Evolutionary conservation across 805 yeast species (phyloP), one percentile per base, ranked within the genome.

Genomic region (Candida boleticola): DNA sequence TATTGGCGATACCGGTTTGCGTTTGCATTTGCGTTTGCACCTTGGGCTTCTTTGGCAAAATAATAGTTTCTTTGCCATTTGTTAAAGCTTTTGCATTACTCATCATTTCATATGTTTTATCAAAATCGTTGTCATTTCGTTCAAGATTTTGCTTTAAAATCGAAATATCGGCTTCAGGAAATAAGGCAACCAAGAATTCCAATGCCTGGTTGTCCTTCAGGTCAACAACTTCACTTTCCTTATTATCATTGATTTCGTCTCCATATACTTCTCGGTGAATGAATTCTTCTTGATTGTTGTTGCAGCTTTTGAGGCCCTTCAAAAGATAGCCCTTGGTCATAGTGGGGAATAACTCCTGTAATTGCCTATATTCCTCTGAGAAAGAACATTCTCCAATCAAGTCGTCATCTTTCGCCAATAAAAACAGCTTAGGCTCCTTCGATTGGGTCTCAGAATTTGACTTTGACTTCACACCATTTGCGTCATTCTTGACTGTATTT

Each of bases 81-180:
- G 27, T 29, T 25, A 21, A 5, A 32, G 43, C n/a, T 34, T 36
- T 32, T 26, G 61, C 52, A 49, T 51, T 55, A 7, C 65, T 41
- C 7, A 66, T 43, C 1, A 54, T 49, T 27, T 66, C 71, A 1
- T 54, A 42, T 1, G 70, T 52, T 5, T 49, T 51, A 13, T 60
- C 67, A 7, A 62, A 3, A 43, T 71, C 60, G 1, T 64, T 61
- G 4, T 60, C 46, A 29, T 60, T 48, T 2, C 58, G 60, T 19
- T 56, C 48, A 14, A 68, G 58, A 3, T 58, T 57, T 1, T 52
- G 45, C 3, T 58, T 47, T 5, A 79, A 55, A 5, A 48, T 46
- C 2, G 49, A 55, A 3, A 54, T 31, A 2, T 66, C 63, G 2
- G 64, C 45, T 13, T 67, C 54, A 0, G 83, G 83, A 44, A 80